Evolutionary conservation across 768 basidiomycete species (phyloP).

Genomic region (Agrocybe chaxingu): DNA sequence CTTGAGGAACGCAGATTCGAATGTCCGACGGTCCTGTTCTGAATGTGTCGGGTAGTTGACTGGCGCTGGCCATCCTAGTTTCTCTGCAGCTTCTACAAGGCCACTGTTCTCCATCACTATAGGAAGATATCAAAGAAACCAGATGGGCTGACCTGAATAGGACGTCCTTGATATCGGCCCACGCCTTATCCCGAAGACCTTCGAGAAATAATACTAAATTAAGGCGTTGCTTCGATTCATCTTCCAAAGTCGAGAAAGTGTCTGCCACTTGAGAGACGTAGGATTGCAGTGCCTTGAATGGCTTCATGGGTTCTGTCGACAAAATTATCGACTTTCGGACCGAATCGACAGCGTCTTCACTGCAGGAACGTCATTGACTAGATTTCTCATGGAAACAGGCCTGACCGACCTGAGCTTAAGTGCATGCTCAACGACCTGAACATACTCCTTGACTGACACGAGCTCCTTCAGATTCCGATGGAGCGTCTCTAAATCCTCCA

Average conservation of each 20-base stretch:
- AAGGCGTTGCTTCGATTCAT: conserved; percentile 46
- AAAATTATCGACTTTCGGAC: conserved; percentile 39
- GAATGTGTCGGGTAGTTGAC: conserved; percentile 59
- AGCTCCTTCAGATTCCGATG: conserved; percentile 78
- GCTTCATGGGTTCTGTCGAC: conserved; percentile 43
- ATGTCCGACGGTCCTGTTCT: conserved; percentile 51
- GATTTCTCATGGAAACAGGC: background rate
- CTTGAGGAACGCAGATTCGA: conserved; percentile 78
- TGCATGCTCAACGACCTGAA: conserved; percentile 67
- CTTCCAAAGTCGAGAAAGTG: conserved; percentile 43
- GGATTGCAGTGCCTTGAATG: conserved; percentile 58
- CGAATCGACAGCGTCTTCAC: conserved; percentile 57
- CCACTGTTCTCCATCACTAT: conserved; percentile 37
- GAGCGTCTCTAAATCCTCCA: conserved; percentile 80
- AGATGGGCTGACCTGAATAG: conserved; percentile 55
- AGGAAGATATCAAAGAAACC: background rate
- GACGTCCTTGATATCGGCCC: conserved; percentile 67
- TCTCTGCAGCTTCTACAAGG: conserved; percentile 64
- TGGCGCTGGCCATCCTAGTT: conserved; percentile 80
- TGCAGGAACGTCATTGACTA: conserved; percentile 23
- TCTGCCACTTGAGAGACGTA: conserved; percentile 52
- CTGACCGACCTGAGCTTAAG: conserved; percentile 64
- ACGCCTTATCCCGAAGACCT: conserved; percentile 65
- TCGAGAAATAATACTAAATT: conserved; percentile 62
- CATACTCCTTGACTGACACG: conserved; percentile 72